phyloP scores from a whole-genome alignment of 163 green algal species.

The Chloroidium sp. region DNA sequence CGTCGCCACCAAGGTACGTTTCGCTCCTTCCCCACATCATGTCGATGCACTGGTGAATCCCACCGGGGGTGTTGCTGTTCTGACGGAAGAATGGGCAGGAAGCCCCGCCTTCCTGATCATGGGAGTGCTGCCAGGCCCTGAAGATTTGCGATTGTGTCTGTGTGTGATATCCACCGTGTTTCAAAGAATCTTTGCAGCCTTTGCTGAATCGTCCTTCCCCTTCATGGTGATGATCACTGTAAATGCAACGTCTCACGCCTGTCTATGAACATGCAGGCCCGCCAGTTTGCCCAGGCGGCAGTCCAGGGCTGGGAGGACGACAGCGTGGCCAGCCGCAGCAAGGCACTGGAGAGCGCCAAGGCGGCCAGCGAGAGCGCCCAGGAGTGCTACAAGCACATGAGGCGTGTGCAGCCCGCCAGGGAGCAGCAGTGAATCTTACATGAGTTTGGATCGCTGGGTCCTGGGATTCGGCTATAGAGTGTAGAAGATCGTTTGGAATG shows the following conservation, averaged over 20 bases:
- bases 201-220: no score
- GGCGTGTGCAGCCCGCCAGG: constrained; percentile 2
- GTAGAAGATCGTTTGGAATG: no score
- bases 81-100: neutral
- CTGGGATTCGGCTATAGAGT: no score
- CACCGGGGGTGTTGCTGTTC: neutral
- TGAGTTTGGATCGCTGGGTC: no score
- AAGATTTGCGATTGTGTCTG: no score
- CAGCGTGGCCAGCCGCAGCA: constrained; percentile 8
- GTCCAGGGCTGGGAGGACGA: constrained; percentile 11
- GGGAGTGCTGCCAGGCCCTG: no score
- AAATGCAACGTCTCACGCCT: no score
- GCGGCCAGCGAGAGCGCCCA: constrained; percentile 7
- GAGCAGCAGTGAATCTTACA: no score
- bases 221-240: no score
- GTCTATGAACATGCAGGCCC: constrained; percentile 1
- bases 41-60: neutral
- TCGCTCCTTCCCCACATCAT: neutral
- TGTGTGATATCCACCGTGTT: no score
- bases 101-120: neutral
- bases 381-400: constrained; percentile 20
- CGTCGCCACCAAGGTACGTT: constrained; percentile 11
- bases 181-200: no score
- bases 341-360: constrained; percentile 10
- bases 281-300: constrained; percentile 1